Percentiles rank a stretch among this genome's conserved stretches.
Evolutionary conservation across 75 land plant genomes (phyloP).

Genomic region (Picea sitchensis): DNA sequence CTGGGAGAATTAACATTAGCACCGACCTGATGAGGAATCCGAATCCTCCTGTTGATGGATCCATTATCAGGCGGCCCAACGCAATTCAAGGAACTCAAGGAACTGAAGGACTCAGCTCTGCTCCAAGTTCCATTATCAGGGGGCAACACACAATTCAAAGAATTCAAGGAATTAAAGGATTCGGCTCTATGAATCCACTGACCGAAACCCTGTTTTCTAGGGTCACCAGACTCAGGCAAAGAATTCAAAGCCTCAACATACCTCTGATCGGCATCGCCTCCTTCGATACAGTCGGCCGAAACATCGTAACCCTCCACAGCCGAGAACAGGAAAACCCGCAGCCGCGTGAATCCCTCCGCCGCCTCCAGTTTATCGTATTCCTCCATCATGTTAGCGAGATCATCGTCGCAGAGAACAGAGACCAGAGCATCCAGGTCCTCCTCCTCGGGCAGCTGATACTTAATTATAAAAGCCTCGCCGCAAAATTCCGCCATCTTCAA

Average conservation of each 20-base stretch:
- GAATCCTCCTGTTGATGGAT: background rate
- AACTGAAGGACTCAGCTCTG: background rate
- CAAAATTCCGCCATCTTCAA: conserved; percentile 34
- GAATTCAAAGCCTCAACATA: conserved; percentile 55
- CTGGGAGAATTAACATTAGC: background rate
- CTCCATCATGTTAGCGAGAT: conserved; percentile 53
- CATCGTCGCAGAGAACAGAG: conserved; percentile 48
- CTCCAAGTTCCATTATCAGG: background rate
- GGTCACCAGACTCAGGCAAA: conserved; percentile 22
- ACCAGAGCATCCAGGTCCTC: conserved; percentile 54
- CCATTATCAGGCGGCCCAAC: background rate
- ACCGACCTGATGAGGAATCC: background rate
- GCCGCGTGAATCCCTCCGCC: conserved; percentile 27
- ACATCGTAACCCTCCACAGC: conserved; percentile 17
- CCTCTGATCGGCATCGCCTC: conserved; percentile 34
- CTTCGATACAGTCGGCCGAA: conserved; percentile 9
- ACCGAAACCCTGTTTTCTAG: background rate
- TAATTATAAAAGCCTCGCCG: conserved; percentile 23
- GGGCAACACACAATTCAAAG: background rate
- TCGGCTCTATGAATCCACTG: background rate
- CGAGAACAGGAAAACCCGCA: conserved; percentile 41
- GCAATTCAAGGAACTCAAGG: background rate
- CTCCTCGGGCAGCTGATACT: conserved; percentile 50
- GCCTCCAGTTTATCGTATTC: conserved; percentile 45
- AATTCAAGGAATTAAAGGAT: background rate